Evolutionary conservation across 805 yeast species (phyloP).

Genomic region (Zygosaccharomyces bailii): DNA sequence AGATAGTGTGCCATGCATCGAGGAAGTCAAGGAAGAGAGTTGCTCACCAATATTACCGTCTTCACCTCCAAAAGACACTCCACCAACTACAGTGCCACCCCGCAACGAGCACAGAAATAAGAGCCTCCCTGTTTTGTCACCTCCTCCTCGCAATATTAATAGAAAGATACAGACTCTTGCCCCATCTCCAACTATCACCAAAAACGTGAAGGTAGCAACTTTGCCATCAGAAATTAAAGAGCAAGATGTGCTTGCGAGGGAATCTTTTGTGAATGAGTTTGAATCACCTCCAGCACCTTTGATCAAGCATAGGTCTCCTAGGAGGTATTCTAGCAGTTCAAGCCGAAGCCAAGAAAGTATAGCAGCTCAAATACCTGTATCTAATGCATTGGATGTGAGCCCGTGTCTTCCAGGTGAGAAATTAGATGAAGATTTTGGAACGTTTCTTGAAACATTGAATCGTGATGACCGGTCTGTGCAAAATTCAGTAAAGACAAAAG

Average conservation of each 20-base stretch:
- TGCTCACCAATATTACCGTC: neutral
- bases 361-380: neutral
- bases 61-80: neutral
- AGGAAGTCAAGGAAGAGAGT: neutral
- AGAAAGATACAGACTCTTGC: neutral
- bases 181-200: neutral
- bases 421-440: slow-evolving; percentile 21
- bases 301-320: neutral
- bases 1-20: neutral
- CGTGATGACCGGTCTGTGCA: slow-evolving; percentile 15
- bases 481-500: neutral
- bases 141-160: slow-evolving; percentile 2
- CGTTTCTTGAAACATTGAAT: slow-evolving; percentile 15
- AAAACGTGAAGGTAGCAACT: neutral
- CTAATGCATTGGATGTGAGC: slow-evolving; percentile 8
- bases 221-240: neutral
- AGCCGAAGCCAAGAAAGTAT: neutral
- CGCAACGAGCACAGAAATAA: neutral
- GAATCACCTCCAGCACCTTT: slow-evolving; percentile 5
- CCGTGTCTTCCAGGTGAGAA: slow-evolving; percentile 12
- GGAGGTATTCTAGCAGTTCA: neutral
- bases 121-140: slow-evolving; percentile 1
- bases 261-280: slow-evolving; percentile 3
- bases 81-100: slow-evolving; percentile 2
- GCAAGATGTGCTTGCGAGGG: neutral